Evolutionary conservation across 768 basidiomycete genomes (phyloP), one percentile per base, ranked within the genome.

Genomic region (Amanita inopinata): DNA sequence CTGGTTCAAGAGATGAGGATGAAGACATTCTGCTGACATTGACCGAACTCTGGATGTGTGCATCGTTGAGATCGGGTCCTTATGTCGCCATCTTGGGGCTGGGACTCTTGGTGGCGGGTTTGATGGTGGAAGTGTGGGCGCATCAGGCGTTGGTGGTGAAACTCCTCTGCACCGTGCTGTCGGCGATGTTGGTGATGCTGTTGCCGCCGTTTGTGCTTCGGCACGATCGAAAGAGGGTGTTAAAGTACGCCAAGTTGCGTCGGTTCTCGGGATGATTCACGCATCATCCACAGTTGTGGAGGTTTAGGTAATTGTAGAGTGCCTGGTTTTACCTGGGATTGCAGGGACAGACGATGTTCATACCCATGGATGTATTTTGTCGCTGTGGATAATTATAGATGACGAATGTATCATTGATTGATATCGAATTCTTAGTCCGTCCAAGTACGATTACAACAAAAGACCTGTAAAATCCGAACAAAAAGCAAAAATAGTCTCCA

Each of bases 81-180:
- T 18, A 14, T 1, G 9, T 36, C 17, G 42, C 42, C 5, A 8
- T 36, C 3, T 5, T 36, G 2, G 42, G 42, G 7, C 14, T 43
- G 23, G 5, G 20, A 23, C 30, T 34, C 24, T 19, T 43, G 9
- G 23, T 18, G 15, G 22, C 33, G 3, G 42, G 42, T 6, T 15
- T 43, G 15, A 43, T 43, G 42, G n/a, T 43, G 4, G 34, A 9
- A 17, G 42, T 43, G 17, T 43, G 33, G 42, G 23, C 3, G 12
- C 24, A 28, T 22, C 32, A 33, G 9, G 18, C 24, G 1, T 1
- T 27, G 14, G 14, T 34, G 8, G 34, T 36, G 25, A 12, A 36
- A n/a, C 4, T 28, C 2, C 17, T 36, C 15, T 28, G 23, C 25
- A 36, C 42, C 18, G 27, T 30, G 3, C 3, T 36, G 33, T 43